Conservation (phyloP, 805 yeast genomes). For the Kodamaea lidongshanica region DNA sequence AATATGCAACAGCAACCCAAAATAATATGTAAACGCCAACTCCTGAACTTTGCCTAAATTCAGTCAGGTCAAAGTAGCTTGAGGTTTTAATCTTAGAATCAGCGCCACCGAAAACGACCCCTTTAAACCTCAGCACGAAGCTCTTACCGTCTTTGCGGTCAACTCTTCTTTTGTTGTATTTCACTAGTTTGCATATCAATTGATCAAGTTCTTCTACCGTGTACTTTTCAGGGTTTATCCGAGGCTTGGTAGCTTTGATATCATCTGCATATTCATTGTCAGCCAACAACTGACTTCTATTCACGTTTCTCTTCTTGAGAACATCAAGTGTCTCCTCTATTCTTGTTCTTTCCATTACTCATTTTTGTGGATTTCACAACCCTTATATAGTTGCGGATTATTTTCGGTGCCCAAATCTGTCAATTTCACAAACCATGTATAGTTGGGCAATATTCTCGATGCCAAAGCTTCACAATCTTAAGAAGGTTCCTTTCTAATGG, state of each 20-base stretch:
- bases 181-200: too few species aligned
- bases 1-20: conserved; percentile 63
- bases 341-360: not conserved
- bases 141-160: conserved; percentile 24
- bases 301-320: conserved; percentile 5
- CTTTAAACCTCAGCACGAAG: conserved; percentile 49
- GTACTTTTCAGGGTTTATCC: too few species aligned
- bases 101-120: conserved; percentile 39
- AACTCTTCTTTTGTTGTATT: not conserved
- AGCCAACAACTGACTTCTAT: conserved; percentile 7
- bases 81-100: conserved; percentile 16
- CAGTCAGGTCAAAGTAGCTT: conserved; percentile 49
- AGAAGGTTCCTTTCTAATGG: too few species aligned
- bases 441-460: too few species aligned
- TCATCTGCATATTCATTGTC: conserved; percentile 7
- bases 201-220: too few species aligned
- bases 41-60: conserved; percentile 44
- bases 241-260: not conserved
- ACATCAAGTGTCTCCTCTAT: conserved; percentile 6
- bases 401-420: too few species aligned
- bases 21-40: conserved; percentile 76
- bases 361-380: not conserved
- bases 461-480: too few species aligned
- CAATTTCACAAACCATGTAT: too few species aligned
- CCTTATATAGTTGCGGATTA: not conserved